Percentiles rank a stretch among this genome's conserved stretches.
Evolutionary conservation across 2,329 filamentous ascomycete species (phyloP).

Genomic region (Teratosphaeriaceae sp.): DNA sequence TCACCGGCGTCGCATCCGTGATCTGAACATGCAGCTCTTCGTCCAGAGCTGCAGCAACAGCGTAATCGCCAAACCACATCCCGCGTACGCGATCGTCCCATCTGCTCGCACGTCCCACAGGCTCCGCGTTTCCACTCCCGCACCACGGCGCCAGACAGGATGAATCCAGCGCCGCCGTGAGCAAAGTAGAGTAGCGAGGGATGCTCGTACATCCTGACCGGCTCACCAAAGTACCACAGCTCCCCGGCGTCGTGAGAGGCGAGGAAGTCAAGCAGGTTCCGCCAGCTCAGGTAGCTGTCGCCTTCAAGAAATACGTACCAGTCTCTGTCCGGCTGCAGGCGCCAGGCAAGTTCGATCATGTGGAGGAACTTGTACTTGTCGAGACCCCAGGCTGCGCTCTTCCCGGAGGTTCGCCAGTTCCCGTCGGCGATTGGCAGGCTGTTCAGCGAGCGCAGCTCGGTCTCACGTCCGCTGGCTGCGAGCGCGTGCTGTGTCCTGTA

Average conservation of each 20-base stretch:
- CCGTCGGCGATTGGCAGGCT: slow-evolving; percentile 7
- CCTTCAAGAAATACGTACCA: slow-evolving; percentile 51
- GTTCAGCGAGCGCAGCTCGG: slow-evolving; percentile 12
- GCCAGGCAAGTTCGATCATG: slow-evolving; percentile 41
- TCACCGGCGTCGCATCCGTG: slow-evolving; percentile 15
- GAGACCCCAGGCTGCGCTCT: slow-evolving; percentile 38
- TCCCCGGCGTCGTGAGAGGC: slow-evolving; percentile 36
- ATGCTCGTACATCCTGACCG: slow-evolving; percentile 38
- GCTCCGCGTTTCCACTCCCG: slow-evolving; percentile 9
- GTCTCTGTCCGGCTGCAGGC: slow-evolving; percentile 35
- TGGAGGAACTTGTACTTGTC: slow-evolving; percentile 51
- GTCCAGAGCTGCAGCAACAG: slow-evolving; percentile 18
- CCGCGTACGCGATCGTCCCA: slow-evolving; percentile 18
- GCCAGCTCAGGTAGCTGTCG: slow-evolving; percentile 42
- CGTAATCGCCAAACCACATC: slow-evolving; percentile 21
- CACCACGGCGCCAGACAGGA: slow-evolving; percentile 19
- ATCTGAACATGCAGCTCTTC: slow-evolving; percentile 17
- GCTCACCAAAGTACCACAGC: slow-evolving; percentile 45
- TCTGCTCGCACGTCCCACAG: slow-evolving; percentile 11
- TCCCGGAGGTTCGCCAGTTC: slow-evolving; percentile 8
- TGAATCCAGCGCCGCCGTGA: slow-evolving; percentile 19
- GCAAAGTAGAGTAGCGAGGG: slow-evolving; percentile 11
- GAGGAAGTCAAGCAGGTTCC: slow-evolving; percentile 40
- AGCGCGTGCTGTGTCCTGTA: slow-evolving; percentile 17
- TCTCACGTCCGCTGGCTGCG: slow-evolving; percentile 11